Percentiles rank a stretch among this genome's conserved stretches.
phyloP scores from a whole-genome alignment of 352 stramenopile species.

The Globisporangium paddicum region DNA sequence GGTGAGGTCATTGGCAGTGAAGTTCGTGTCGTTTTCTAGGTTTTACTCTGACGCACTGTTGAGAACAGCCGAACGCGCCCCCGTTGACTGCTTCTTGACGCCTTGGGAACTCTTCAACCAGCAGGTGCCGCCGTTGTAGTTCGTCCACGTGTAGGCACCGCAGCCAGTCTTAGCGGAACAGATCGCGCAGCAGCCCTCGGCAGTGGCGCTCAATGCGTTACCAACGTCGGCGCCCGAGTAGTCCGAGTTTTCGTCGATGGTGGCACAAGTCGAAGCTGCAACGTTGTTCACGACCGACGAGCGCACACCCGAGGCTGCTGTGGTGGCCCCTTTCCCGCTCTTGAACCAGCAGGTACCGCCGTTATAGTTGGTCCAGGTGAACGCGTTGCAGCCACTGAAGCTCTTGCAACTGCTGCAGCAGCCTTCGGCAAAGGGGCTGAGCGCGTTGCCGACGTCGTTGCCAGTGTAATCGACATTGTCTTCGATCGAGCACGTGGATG shows the following conservation, averaged over 20 bases:
- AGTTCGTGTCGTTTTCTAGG: conserved; percentile 9
- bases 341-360: conserved; percentile 28
- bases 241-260: conserved; percentile 14
- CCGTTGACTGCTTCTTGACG: neutral
- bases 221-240: conserved; percentile 19
- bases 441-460: conserved; percentile 16
- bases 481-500: conserved; percentile 7
- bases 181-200: conserved; percentile 19
- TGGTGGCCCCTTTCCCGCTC: conserved; percentile 14
- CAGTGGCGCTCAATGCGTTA: neutral
- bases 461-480: conserved; percentile 22
- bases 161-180: conserved; percentile 26
- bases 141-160: conserved; percentile 48
- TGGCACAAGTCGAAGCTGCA: conserved; percentile 2
- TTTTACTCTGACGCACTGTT: conserved; percentile 1
- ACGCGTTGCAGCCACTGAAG: conserved; percentile 16
- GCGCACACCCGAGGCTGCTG: conserved; percentile 2
- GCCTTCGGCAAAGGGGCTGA: conserved; percentile 5
- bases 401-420: conserved; percentile 20
- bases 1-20: conserved; percentile 1
- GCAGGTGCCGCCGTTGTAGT: conserved; percentile 47
- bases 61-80: neutral
- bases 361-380: conserved; percentile 23
- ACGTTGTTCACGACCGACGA: conserved; percentile 4
- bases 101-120: conserved; percentile 36